Evolutionary conservation across 331 rosid species (phyloP).

Genomic region (Quercus tomentella): DNA sequence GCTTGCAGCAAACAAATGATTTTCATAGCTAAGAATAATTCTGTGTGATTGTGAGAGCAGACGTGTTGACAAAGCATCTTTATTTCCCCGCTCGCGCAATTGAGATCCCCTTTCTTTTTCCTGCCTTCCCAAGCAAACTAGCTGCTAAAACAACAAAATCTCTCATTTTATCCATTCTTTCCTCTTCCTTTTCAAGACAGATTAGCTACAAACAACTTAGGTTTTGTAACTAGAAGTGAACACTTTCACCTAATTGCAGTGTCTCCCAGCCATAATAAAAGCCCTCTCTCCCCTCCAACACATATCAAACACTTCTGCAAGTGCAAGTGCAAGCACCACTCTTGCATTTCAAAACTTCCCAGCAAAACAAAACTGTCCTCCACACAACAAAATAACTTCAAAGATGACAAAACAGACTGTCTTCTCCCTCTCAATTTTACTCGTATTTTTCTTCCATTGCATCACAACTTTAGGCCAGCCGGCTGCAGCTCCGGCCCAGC

Average conservation of each 20-base stretch:
- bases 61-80: neutral
- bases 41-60: neutral
- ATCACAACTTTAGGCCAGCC: constrained; percentile 20
- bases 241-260: constrained; percentile 18
- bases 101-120: constrained; percentile 10
- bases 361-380: neutral
- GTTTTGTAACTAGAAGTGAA: neutral
- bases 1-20: neutral
- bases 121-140: constrained; percentile 1
- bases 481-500: neutral
- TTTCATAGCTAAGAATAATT: neutral
- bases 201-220: neutral
- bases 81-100: constrained; percentile 1
- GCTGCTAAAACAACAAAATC: neutral
- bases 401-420: neutral
- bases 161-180: constrained; percentile 3
- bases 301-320: neutral
- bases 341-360: neutral
- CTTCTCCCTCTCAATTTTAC: constrained; percentile 17
- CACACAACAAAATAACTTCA: neutral
- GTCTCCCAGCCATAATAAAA: constrained; percentile 23
- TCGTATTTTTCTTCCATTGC: constrained; percentile 9
- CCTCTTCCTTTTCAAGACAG: constrained; percentile 22
- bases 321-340: neutral
- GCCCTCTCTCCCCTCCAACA: neutral